Evolutionary conservation across 371 early-diverging fungal genomes (phyloP).

Genomic region (Basidiobolus meristosporus): DNA sequence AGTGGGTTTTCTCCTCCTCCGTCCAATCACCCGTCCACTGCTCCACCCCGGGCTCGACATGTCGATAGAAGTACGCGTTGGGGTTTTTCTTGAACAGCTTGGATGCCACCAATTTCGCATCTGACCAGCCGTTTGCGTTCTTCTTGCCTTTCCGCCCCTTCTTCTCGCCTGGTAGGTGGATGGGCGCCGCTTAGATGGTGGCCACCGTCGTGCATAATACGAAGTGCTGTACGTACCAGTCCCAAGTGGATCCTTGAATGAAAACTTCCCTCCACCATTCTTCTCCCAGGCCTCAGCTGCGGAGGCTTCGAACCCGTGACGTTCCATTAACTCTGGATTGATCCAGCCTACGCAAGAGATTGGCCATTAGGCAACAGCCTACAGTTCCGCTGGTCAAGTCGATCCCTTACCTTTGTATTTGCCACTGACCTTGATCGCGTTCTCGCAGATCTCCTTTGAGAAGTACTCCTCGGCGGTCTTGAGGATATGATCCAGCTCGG

Average conservation of each 20-base stretch:
- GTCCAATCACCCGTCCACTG: slow-evolving; percentile 62
- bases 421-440: slow-evolving; percentile 31
- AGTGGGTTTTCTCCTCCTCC: slow-evolving; percentile 27
- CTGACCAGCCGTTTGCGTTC: background rate
- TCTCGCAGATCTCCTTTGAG: slow-evolving; percentile 14
- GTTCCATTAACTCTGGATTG: slow-evolving; percentile 24
- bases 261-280: slow-evolving; percentile 52
- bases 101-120: slow-evolving; percentile 23
- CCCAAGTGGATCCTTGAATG: slow-evolving; percentile 36
- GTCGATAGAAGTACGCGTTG: slow-evolving; percentile 51
- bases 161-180: background rate
- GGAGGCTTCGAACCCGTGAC: slow-evolving; percentile 27
- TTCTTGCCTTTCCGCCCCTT: slow-evolving; percentile 2
- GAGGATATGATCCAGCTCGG: too few relatives aligned
- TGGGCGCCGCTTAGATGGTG: too few relatives aligned
- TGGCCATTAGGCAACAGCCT: background rate
- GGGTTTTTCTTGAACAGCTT: slow-evolving; percentile 51
- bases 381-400: too few relatives aligned
- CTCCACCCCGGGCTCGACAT: slow-evolving; percentile 46
- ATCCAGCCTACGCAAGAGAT: slow-evolving; percentile 31
- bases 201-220: background rate
- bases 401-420: slow-evolving; percentile 16
- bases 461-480: slow-evolving; percentile 31
- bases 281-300: slow-evolving; percentile 51
- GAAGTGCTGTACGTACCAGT: background rate